Evolutionary conservation across 2,329 filamentous ascomycete species (phyloP), one percentile per base, ranked within the genome.

Genomic region (Kalaharituber pfeilii): DNA sequence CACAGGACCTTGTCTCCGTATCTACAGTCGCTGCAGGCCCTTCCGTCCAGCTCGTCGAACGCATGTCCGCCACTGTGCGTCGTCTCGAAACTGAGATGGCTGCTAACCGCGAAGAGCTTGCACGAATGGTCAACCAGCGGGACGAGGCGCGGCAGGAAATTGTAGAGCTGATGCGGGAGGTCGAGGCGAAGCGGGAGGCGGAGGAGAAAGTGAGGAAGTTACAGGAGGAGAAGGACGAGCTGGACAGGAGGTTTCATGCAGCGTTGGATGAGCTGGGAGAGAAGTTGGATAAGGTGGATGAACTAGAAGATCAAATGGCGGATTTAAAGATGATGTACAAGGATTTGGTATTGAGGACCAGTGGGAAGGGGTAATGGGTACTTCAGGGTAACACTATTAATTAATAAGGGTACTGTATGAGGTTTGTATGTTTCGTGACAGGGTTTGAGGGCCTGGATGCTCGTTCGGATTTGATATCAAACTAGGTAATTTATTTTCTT

Each of bases 281-380:
- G 76, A 94, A 94, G 77, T 94, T 86, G 68, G 91, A 98, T 73
- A 72, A 83, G 65, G 88, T 94, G 1, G 87, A 94, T 65, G 91
- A 98, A 73, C 72, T 98, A 61, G 80, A 76, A 67, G 82, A 84
- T 11, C 91, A 96, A 72, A 84, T 98, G 52, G 74, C 80, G 60
- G 91, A 98, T 72, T 75, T 98, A 67, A 98, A 98, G 73, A 82
- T 81, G 65, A 94, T 98, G 76, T 96, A 96, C 71, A 79, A 86
- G 61, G 89, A 96, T 66, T 70, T 98, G 67, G 84, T 94, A 50
- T 85, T 94, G 70, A 79, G 81, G 65, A 89, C 86, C 55, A 79
- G 42, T 47, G 42, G 42, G 4, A 15, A 39, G 33, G 20, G n/a
- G n/a, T n/a, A n/a, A n/a, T n/a, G n/a, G n/a, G n/a, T n/a, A n/a